Conservation (phyloP, 148 eudicot genomes). For the Camellia japonica region DNA sequence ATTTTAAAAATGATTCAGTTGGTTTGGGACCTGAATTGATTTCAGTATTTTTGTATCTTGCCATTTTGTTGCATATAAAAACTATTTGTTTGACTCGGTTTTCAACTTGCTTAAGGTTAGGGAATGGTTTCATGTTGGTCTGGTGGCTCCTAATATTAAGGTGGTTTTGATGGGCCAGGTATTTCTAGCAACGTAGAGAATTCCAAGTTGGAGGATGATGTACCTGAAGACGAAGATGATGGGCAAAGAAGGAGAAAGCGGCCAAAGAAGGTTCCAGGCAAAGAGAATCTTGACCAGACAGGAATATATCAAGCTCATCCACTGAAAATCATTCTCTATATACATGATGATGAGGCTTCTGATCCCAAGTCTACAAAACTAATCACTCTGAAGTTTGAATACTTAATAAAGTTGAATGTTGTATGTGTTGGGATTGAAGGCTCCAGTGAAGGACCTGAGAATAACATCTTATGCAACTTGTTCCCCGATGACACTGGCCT, state of each 20-base stretch:
- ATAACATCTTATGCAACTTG: slow-evolving; percentile 77
- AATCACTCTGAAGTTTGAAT: slow-evolving; percentile 79
- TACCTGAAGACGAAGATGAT: slow-evolving; percentile 91
- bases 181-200: slow-evolving; percentile 47
- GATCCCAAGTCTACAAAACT: slow-evolving; percentile 61
- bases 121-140: not conserved
- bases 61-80: not conserved
- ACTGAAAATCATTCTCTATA: slow-evolving; percentile 62
- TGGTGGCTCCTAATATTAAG: slow-evolving; percentile 9
- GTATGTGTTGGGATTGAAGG: slow-evolving; percentile 92
- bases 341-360: slow-evolving; percentile 57
- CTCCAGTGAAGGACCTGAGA: slow-evolving; percentile 60
- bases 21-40: not conserved
- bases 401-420: slow-evolving; percentile 72
- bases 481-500: slow-evolving; percentile 89
- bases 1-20: not conserved
- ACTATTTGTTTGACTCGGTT: not conserved
- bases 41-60: not conserved
- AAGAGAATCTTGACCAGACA: slow-evolving; percentile 63
- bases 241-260: slow-evolving; percentile 92
- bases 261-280: slow-evolving; percentile 64
- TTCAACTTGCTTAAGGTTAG: slow-evolving; percentile 4
- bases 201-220: slow-evolving; percentile 75
- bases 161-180: slow-evolving; percentile 38
- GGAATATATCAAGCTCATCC: slow-evolving; percentile 85